phyloP scores from a whole-genome alignment of 257 asterid species.

The Solanum sejunctum region DNA sequence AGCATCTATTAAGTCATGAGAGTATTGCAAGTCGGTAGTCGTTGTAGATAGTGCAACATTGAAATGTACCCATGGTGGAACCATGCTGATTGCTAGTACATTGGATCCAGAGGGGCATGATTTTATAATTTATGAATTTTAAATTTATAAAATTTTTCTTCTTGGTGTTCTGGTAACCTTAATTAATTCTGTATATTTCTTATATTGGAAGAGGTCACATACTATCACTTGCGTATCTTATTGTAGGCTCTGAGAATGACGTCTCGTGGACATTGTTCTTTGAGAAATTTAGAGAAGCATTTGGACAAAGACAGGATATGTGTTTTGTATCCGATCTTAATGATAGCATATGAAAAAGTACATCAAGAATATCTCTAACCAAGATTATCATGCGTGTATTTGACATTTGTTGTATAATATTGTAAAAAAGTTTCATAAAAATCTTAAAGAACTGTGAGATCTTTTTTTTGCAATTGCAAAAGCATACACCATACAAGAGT shows the following conservation, averaged over 20 bases:
- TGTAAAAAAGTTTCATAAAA: neutral
- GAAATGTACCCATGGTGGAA: no score
- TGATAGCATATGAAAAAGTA: neutral
- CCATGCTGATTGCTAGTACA: no score
- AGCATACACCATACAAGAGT: neutral
- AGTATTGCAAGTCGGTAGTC: no score
- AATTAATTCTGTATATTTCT: neutral
- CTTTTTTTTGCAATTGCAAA: neutral
- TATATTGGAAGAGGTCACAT: neutral
- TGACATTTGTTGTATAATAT: neutral
- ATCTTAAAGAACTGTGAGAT: neutral
- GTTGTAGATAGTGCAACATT: no score
- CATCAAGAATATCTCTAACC: neutral
- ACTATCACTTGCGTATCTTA: neutral
- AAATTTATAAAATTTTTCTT: no score
- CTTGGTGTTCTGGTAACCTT: neutral
- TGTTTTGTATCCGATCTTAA: neutral
- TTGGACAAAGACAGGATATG: neutral
- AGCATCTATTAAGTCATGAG: no score
- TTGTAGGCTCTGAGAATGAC: neutral
- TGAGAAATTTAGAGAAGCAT: neutral
- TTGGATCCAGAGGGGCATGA: no score
- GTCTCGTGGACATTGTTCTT: neutral
- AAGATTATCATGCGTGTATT: neutral
- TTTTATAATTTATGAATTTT: no score